These are phyloP conservation scores for Cyberlindnera maritima DNA, from an alignment of 805 yeast species.

Conservation along the genomic window DNA sequence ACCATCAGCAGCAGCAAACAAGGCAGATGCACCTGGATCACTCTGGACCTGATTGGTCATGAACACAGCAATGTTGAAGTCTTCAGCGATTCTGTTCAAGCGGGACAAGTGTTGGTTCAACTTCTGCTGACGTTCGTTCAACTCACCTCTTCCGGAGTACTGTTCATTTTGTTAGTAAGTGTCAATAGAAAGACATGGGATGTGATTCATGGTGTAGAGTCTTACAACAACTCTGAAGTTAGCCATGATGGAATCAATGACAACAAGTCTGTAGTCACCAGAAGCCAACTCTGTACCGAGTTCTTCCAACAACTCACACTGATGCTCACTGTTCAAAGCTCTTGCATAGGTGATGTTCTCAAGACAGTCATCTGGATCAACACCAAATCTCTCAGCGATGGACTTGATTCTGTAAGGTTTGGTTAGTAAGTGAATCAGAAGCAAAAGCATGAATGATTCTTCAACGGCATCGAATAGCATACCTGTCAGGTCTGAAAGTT, in stretches of 20 bases:
- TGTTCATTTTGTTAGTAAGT: constrained; percentile 10
- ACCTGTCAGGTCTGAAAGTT: constrained; percentile 66
- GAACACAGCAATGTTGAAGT: constrained; percentile 73
- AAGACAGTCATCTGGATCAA: constrained; percentile 66
- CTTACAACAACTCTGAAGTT: constrained; percentile 65
- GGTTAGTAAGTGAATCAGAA: no score
- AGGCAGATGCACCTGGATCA: constrained; percentile 78
- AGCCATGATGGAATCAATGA: constrained; percentile 76
- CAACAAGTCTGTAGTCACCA: constrained; percentile 59
- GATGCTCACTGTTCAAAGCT: constrained; percentile 78
- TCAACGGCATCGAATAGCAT: not conserved
- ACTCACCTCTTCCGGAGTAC: constrained; percentile 75
- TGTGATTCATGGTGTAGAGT: not conserved
- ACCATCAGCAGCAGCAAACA: constrained; percentile 79
- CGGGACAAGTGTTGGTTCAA: constrained; percentile 53
- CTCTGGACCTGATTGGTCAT: constrained; percentile 79
- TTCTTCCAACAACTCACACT: constrained; percentile 65
- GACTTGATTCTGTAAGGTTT: constrained; percentile 41
- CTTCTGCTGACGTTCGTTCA: constrained; percentile 73
- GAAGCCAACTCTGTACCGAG: constrained; percentile 66
- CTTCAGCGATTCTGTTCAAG: constrained; percentile 65
- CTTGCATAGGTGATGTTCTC: constrained; percentile 75
- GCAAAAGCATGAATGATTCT: no score
- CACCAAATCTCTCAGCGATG: constrained; percentile 66
- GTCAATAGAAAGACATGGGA: not conserved